A percentile compares a stretch with the other conserved stretches of the same genome.
Evolutionary conservation across 106 monocot genomes (phyloP).

Genomic region (Posidonia australis): DNA sequence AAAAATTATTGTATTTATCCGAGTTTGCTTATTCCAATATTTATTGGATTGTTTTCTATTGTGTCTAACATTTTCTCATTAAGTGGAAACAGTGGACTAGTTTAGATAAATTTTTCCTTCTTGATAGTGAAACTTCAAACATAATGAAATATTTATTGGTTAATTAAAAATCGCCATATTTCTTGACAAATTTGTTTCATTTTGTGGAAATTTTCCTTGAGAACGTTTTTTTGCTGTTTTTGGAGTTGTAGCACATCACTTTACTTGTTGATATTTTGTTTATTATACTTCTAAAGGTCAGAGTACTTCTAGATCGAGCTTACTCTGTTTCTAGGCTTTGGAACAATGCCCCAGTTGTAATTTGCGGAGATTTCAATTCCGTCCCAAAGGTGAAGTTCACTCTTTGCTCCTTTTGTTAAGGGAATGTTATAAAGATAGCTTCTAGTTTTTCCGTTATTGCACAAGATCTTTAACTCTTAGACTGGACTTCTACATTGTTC

Average conservation of each 20-base stretch:
- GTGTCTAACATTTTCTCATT: too few relatives aligned
- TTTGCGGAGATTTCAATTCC: slow-evolving; percentile 97
- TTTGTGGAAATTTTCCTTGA: neutral
- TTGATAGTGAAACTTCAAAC: too few relatives aligned
- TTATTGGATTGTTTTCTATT: too few relatives aligned
- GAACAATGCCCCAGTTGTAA: slow-evolving; percentile 83
- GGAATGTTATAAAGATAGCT: neutral
- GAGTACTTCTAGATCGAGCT: slow-evolving; percentile 68
- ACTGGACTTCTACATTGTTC: slow-evolving; percentile 1
- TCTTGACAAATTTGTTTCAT: neutral
- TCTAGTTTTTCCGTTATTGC: neutral
- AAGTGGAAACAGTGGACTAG: too few relatives aligned
- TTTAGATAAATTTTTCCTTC: too few relatives aligned
- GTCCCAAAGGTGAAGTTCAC: slow-evolving; percentile 48
- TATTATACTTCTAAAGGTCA: slow-evolving; percentile 39
- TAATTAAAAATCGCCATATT: neutral
- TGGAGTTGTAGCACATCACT: too few relatives aligned
- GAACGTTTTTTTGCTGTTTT: too few relatives aligned
- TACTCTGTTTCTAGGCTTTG: slow-evolving; percentile 57
- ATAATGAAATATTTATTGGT: too few relatives aligned
- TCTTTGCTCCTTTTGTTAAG: slow-evolving; percentile 6
- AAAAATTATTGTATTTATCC: too few relatives aligned
- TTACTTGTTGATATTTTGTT: neutral
- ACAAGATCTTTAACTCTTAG: neutral
- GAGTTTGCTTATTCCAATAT: too few relatives aligned